Evolutionary conservation across 2,329 filamentous ascomycete genomes (phyloP), one percentile per base, ranked within the genome.

Genomic region (Harringtonia aguacate): DNA sequence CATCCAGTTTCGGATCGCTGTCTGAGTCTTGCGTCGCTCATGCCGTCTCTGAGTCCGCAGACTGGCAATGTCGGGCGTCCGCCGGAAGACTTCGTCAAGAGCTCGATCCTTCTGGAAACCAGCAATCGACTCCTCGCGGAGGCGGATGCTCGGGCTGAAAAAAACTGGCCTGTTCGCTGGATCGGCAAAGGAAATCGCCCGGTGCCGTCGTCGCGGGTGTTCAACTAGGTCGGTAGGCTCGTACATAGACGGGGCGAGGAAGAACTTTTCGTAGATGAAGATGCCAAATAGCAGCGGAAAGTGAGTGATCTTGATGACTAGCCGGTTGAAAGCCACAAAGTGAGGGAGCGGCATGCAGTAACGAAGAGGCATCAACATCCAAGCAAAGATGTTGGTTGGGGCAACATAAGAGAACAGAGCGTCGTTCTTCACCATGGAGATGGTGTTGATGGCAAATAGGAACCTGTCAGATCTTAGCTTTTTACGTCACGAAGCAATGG

Each of bases 391-490:
- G 58, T 97, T 97, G 14, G 85, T 83, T 0, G 90, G 90, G 2
- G 90, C 85, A 48, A 95, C 77, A 58, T 95, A 95, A 4, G 87
- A 94, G 67, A 97, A 97, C 0, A 95, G 69, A 0, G 88, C 85
- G 59, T 97, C 90, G n/a, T 92, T 95, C 62, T 95, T 97, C 52
- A 95, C 90, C 86, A 95, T 94, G 5, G 87, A 94, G 40, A 95
- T 94, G 5, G 90, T 94, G 58, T 95, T 97, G 60, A 97, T 88
- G 0, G 90, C 90, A 57, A 97, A 95, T 3, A 95, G 65, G 58
- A 95, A 95, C 47, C 72, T 76, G 39, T 8, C 5, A 18, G 2
- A 12, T 9, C 53, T 31, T 8, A 43, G 27, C 7, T 8, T 29
- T 8, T 36, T 17, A 14, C 7, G 24, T 28, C 8, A 6, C 5